Conservation (phyloP, 2,329 filamentous ascomycete genomes). For the Leptographium lundbergii region DNA sequence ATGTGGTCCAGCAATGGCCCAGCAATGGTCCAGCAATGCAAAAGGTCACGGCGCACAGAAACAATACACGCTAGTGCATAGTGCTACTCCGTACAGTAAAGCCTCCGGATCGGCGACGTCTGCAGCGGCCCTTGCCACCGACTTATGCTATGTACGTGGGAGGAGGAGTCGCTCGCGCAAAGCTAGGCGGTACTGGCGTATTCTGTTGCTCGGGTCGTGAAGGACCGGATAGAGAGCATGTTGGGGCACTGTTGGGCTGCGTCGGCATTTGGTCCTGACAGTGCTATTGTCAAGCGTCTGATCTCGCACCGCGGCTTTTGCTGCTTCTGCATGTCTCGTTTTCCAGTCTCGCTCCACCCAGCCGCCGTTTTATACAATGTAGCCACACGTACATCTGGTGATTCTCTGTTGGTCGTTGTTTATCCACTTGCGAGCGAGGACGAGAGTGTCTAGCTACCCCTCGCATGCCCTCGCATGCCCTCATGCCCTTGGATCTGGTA, state of each 20-base stretch:
- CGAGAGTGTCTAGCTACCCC: not conserved
- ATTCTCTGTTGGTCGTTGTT: not conserved
- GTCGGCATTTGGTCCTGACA: not conserved
- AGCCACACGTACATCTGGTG: not conserved
- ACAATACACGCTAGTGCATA: not conserved
- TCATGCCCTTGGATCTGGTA: not conserved
- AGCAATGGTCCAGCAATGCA: not conserved
- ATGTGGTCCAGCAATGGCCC: not conserved
- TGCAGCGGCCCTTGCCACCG: slow-evolving; percentile 1
- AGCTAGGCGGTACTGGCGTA: not conserved
- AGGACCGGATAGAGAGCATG: not conserved
- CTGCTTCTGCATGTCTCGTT: not conserved
- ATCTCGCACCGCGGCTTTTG: not conserved
- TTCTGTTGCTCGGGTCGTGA: not conserved
- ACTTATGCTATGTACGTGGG: not conserved
- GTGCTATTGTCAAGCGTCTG: not conserved
- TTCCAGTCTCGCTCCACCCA: not conserved
- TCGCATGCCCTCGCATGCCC: too few species aligned
- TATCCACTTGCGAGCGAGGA: not conserved
- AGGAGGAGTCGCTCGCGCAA: not conserved
- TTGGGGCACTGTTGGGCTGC: not conserved
- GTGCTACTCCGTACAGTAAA: not conserved
- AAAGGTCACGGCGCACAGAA: not conserved
- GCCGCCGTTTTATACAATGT: not conserved
- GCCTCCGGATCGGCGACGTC: slow-evolving; percentile 1